Percentiles rank a stretch among this genome's conserved stretches.
These are phyloP conservation scores for Salvia sclarea DNA, from an alignment of 305 asterid species.

Conservation along the genomic window DNA sequence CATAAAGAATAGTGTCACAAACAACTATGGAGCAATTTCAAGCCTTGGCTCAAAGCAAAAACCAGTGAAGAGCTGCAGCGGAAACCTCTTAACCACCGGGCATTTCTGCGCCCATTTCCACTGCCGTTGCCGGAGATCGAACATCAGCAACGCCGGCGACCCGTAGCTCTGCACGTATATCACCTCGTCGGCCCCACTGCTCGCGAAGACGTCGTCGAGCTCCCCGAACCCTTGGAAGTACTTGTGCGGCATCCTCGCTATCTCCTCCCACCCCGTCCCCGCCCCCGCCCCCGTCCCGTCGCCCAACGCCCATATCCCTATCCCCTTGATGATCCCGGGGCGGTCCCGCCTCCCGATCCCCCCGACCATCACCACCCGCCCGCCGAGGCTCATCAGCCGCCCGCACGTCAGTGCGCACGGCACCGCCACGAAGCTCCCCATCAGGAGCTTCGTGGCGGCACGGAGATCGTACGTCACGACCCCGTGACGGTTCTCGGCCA, in stretches of 20 bases:
- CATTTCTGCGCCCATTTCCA: constrained; percentile 93
- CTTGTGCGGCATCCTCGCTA: constrained; percentile 77
- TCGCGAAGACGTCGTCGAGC: constrained; percentile 83
- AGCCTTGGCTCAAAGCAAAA: constrained; percentile 88
- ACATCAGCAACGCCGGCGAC: constrained; percentile 68
- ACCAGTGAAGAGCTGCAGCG: constrained; percentile 87
- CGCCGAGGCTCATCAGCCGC: constrained; percentile 75
- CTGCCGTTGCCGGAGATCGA: constrained; percentile 51
- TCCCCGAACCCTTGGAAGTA: constrained; percentile 90
- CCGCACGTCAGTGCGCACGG: constrained; percentile 87
- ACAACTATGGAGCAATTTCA: constrained; percentile 53
- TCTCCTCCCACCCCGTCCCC: constrained; percentile 71
- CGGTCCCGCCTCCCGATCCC: constrained; percentile 80
- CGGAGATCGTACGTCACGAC: constrained; percentile 54
- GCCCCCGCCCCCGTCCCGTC: too few relatives aligned
- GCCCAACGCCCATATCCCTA: constrained; percentile 69
- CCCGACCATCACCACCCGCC: constrained; percentile 77
- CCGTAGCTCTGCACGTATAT: constrained; percentile 89
- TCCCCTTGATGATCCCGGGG: constrained; percentile 76
- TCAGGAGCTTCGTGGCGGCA: constrained; percentile 37
- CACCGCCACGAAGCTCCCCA: constrained; percentile 58
- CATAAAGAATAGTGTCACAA: too few relatives aligned
- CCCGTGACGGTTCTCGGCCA: constrained; percentile 57
- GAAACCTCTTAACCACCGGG: constrained; percentile 76
- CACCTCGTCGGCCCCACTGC: constrained; percentile 71